Base-by-base conservation (phyloP, 2,329 filamentous ascomycete species). In the Remersonia thermophila region DNA sequence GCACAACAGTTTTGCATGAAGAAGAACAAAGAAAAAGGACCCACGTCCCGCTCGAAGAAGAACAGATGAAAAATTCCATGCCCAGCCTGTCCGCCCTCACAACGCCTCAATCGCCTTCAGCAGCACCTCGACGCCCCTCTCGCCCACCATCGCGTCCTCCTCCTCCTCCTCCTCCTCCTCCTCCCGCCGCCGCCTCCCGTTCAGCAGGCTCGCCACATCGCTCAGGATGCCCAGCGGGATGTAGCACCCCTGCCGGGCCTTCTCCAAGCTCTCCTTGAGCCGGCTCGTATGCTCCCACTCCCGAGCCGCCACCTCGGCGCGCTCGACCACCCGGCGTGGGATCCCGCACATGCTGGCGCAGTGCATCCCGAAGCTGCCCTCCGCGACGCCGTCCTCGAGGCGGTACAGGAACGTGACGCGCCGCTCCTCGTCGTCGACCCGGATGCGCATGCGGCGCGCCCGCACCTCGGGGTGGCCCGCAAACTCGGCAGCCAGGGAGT, bases 331-430 rank as follows among this genome's bases (percentile, higher is more conserved):
- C 37, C 78, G 78, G 30, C 67, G 66, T 0, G 85, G 76, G 45
- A 98, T 96, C 1, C 91, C 91, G 51, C 91, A 98, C 91, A 98
- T 98, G 41, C 85, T 80, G 1, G 91, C 91, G 55, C 91, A 98
- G 58, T 98, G 91, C 91, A 98, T 98, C 50, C 91, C 91, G 53
- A 96, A 98, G 52, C 84, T 93, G 12, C 91, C 91, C 58, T 96
- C 87, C 0, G 91, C 91, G 8, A 96, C 85, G 2, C 91, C 91
- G 11, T 84, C 74, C 58, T 96, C 91, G 0, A 98, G 72, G 52
- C 84, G 87, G 63, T 98, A 98, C 37, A 98, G 57, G 62, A 98
- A 98, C 0, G 89, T 95, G n/a, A 98, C 78, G n/a, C 79, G 77
- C 16, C 84, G 73, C 39, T 84, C 72, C 32, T 70, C 73, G 4